A percentile compares a stretch with the other conserved stretches of the same genome.
These are phyloP conservation scores for Talaromyces sp. DNA, from an alignment of 2,329 filamentous ascomycete genomes.

Conservation along the genomic window DNA sequence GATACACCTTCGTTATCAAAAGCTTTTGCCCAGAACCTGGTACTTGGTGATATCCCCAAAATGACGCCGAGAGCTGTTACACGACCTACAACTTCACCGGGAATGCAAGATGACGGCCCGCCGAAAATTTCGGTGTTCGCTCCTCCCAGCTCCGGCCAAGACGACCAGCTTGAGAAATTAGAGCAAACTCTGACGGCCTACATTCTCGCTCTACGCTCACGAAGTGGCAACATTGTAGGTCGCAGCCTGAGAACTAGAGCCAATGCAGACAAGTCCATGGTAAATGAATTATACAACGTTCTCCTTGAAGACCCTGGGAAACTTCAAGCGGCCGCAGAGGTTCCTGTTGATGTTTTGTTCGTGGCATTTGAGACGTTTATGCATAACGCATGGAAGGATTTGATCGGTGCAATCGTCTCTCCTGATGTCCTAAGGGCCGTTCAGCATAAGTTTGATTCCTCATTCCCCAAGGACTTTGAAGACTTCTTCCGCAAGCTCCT, in stretches of 20 bases:
- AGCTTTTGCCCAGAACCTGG: slow-evolving; percentile 33
- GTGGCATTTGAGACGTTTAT: slow-evolving; percentile 92
- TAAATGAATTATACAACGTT: slow-evolving; percentile 88
- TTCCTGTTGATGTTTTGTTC: slow-evolving; percentile 79
- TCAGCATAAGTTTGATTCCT: slow-evolving; percentile 51
- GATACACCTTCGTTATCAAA: slow-evolving; percentile 35
- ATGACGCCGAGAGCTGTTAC: slow-evolving; percentile 38
- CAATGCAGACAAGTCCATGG: slow-evolving; percentile 68
- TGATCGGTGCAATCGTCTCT: slow-evolving; percentile 80
- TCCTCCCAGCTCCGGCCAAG: slow-evolving; percentile 50
- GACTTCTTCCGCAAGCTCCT: slow-evolving; percentile 55
- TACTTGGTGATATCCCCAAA: slow-evolving; percentile 44
- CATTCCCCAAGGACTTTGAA: slow-evolving; percentile 49
- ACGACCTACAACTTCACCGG: slow-evolving; percentile 43
- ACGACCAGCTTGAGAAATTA: slow-evolving; percentile 66
- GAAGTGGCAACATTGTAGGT: slow-evolving; percentile 82
- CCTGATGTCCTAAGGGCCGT: slow-evolving; percentile 66
- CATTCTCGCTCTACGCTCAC: slow-evolving; percentile 73
- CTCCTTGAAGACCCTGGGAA: slow-evolving; percentile 80
- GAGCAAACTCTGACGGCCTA: slow-evolving; percentile 85
- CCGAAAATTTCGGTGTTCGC: slow-evolving; percentile 51
- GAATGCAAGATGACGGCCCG: slow-evolving; percentile 27
- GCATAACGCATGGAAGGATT: slow-evolving; percentile 79
- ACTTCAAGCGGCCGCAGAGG: slow-evolving; percentile 69
- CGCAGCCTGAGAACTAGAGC: slow-evolving; percentile 68